These are phyloP conservation scores for Penicillium crystallinum DNA, from an alignment of 495 filamentous ascomycete genomes.

Conservation along the genomic window DNA sequence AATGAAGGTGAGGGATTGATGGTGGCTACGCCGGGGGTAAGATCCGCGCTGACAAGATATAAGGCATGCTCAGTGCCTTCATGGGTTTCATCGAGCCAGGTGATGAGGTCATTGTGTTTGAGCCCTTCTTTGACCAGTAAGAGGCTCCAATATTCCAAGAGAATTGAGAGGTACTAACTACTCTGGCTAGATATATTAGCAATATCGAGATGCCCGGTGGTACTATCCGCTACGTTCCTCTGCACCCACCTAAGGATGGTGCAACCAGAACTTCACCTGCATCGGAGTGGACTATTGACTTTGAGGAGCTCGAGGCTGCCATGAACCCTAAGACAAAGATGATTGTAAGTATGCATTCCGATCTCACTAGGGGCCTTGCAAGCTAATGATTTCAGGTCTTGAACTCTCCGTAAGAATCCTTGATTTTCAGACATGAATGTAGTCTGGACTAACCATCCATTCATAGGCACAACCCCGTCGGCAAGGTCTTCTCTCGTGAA, in stretches of 20 bases:
- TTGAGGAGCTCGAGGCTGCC: constrained; percentile 74
- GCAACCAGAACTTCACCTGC: constrained; percentile 73
- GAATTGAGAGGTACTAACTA: constrained; percentile 1
- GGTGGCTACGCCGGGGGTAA: background rate
- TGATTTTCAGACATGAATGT: background rate
- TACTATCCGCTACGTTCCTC: constrained; percentile 85
- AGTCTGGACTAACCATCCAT: background rate
- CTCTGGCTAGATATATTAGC: constrained; percentile 65
- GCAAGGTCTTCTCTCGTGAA: constrained; percentile 81
- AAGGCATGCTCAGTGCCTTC: constrained; percentile 81
- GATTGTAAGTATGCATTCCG: constrained; percentile 60
- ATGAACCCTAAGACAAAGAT: constrained; percentile 86
- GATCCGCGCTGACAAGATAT: background rate
- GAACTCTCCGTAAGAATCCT: constrained; percentile 37
- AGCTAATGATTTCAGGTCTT: constrained; percentile 31
- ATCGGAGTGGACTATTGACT: constrained; percentile 82
- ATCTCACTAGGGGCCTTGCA: background rate
- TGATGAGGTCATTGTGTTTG: constrained; percentile 96
- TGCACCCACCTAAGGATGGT: constrained; percentile 86
- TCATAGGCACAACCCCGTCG: constrained; percentile 86
- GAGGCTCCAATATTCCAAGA: constrained; percentile 13
- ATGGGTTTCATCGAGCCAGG: constrained; percentile 94
- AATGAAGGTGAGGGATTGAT: constrained; percentile 69
- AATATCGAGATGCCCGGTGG: constrained; percentile 98
- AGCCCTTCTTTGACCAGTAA: constrained; percentile 97